Evolutionary conservation across 2,329 filamentous ascomycete genomes (phyloP), one percentile per base, ranked within the genome.

Genomic region (Aureobasidium subglaciale): DNA sequence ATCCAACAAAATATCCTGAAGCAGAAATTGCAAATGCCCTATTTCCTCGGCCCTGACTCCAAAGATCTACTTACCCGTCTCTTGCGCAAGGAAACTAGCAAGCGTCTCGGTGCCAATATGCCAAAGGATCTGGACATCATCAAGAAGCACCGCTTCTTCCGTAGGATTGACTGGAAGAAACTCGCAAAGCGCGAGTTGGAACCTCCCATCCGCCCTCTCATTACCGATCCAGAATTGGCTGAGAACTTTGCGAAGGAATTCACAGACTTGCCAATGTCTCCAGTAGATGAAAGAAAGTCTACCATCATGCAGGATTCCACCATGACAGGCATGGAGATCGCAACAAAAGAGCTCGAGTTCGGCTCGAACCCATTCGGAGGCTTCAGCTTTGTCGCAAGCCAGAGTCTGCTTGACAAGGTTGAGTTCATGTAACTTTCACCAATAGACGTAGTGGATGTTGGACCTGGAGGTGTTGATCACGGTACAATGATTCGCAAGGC

Each of bases 211-310:
- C 83, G 87, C 67, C 93, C 93, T 15, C 79, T 97, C 65, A 92
- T 99, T 66, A 97, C 93, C 0, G 90, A 99, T 65, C 93, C 93
- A 0, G 91, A 95, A 69, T 78, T 96, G 42, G 93, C 93, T 0
- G 95, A 99, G 80, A 99, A 99, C 73, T 99, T 99, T 72, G 82
- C 88, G 0, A 77, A 78, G n/a, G 90, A 96, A 68, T 99, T 99
- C 69, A 99, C 92, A 0, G 84, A 87, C 55, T 72, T 96, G 60
- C 82, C 88, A 3, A 77, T 97, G 53, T 95, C 88, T 68, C 90
- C 90, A 5, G 78, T 87, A 1, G 67, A 84, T 24, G 53, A 58
- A 13, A 64, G 32, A 62, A 59, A 58, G 13, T 65, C 62, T 61
- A 66, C 63, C 34, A 55, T 53, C 32, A 56, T 49, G 32, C 40